Base-by-base conservation (phyloP, 1,139 yeast genomes). In the Suhomyces bribrorum region DNA sequence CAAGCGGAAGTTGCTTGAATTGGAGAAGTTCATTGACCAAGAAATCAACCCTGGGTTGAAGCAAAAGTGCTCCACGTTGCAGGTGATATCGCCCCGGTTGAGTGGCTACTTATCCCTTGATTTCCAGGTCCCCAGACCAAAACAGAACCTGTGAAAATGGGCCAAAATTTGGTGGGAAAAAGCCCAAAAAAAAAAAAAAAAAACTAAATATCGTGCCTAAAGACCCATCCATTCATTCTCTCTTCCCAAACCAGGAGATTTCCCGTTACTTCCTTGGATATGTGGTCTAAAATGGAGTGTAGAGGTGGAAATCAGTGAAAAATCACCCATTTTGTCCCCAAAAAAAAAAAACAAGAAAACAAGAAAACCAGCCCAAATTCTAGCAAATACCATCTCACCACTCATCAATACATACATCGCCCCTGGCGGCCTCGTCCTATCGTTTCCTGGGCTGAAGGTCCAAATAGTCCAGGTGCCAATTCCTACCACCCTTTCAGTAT, bases 61-160 rank as follows among this genome's bases (percentile, higher is more conserved):
- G 20, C 44, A 47, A 22, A 43, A 48, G 1, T 48, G 57, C 17
- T 59, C 63, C 1, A 29, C 31, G 3, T 53, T 83, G 3, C 48
- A 50, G 34, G 47, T 86, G 11, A 69, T 84, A 0, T 69, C 80
- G 2, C 86, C 86, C 1, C 52, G 76, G 31, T 50, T 67, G 33
- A 70, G 80, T 11, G 94, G 83, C 0, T 84, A 73, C 54, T 59
- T 84, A n/a, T 81, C 88, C 62, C 57, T 76, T 43, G 83, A 79
- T 54, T 69, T 77, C 49, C 70, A 75, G 49, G 62, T 79, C 9
- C 80, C 81, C 2, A 60, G 44, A 33, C 78, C 77, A 11, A 25
- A 7, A 4, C 8, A 25, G n/a, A 20, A 20, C 23, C 23, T 8
- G 11, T 20, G n/a, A n/a, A n/a, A n/a, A n/a, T n/a, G n/a, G n/a